Base-by-base conservation (phyloP, 768 basidiomycete species). In the Tubosaeta sp. region DNA sequence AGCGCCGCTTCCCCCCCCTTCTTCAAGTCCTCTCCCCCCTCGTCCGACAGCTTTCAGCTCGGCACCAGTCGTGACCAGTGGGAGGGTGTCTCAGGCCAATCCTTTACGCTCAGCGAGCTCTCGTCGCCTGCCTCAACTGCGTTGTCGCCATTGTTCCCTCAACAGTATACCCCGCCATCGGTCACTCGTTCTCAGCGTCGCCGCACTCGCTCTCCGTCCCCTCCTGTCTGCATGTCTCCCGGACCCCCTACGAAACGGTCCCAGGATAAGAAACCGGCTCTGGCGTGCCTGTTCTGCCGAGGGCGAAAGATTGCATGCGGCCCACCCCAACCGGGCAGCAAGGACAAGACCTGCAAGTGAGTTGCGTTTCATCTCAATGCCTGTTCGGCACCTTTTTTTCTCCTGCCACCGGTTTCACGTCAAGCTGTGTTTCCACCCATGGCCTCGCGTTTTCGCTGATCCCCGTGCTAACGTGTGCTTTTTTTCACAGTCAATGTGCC, bases 231-330 rank as follows among this genome's bases (percentile, higher is more conserved):
- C 43, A 10, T 64, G 53, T 68, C 68, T 0, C 66, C 68, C 4
- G 31, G 29, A 11, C 61, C 64, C 2, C 63, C 60, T 25, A 7
- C 46, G 0, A 69, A 67, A 42, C 60, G 70, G 49, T 32, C 59
- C 4, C 39, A 67, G 25, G 70, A 72, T 48, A 81, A 80, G 70
- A 85, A 84, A 55, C 84, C 84, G 14, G 75, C 79, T 3, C 71
- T 85, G 1, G 84, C 84, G 1, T 85, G 84, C 56, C 69, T 83
- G 6, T 85, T 85, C 60, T 85, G 84, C 61, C 74, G 84, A 37
- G 82, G 82, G 6, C 73, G 84, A 38, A 85, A 85, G 69, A 86
- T 86, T 46, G 84, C 84, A 9, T 86, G 84, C 54, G 84, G 84
- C 0, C 78, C 83, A 11, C 81, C 83, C 3, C 58, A 73, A 12